Evolutionary conservation across 805 yeast genomes (phyloP), one percentile per base, ranked within the genome.

Genomic region (Starmera amethionina): DNA sequence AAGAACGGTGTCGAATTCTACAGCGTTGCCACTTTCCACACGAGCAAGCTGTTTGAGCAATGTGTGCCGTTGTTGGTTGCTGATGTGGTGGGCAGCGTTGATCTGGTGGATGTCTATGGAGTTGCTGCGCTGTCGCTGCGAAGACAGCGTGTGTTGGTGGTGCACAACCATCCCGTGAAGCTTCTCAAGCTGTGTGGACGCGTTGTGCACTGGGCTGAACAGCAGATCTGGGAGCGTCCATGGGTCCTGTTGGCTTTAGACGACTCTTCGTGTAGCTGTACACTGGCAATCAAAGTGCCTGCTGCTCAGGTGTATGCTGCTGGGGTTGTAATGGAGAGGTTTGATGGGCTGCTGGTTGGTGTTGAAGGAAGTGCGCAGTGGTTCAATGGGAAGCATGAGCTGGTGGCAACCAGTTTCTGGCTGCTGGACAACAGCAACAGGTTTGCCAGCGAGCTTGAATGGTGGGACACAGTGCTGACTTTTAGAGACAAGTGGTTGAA

Each of bases 131-230:
- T 42, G 13, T 34, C 42, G 1, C 45, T 51, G 0, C 36, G 41
- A 15, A 36, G 27, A 2, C 39, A 50, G 3, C 45, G 46, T 9
- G 56, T 59, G 5, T 42, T 61, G 4, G 46, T 73, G 51, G 50
- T 60, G 32, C 50, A 52, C 1, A 73, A 73, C 43, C 69, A 71
- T 50, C 79, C 79, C 0, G 38, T 72, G 2, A 46, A 51, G 15
- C 47, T 47, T 16, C 47, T 73, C 0, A 45, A 47, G 12, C 42
- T 73, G 0, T 36, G 54, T 30, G 79, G 77, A 0, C 48, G 52
- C 13, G 50, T 70, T 4, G 45, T 56, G 2, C 29, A 18, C 4
- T 45, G 30, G n/a, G 18, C 18, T 52, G 27, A 22, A 22, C 27
- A 22, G 27, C 27, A 22, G 27, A 22, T 22, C 6, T 22, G 27